phyloP scores from a whole-genome alignment of 176 grass and related monocot species.

The Echinochloa phyllopogon region DNA sequence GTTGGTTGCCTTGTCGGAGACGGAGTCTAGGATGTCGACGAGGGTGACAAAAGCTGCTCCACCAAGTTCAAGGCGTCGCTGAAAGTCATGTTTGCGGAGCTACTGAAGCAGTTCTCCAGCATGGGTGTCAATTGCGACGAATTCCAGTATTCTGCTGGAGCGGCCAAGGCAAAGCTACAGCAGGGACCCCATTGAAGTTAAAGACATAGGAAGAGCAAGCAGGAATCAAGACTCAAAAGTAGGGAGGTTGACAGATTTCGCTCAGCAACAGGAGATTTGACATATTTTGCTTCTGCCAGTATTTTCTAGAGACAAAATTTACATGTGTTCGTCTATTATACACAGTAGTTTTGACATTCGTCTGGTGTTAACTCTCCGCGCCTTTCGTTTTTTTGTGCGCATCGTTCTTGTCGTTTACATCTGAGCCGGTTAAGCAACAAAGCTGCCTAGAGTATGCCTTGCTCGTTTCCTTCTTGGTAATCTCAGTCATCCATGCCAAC shows the following conservation, averaged over 20 bases:
- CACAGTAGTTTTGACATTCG: constrained; percentile 3
- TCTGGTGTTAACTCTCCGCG: not conserved
- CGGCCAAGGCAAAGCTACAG: not conserved
- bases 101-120: constrained; percentile 54
- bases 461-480: constrained; percentile 1
- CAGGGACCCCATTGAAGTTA: constrained; percentile 45
- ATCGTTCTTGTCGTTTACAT: not conserved
- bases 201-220: constrained; percentile 30
- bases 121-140: constrained; percentile 56
- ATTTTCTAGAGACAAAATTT: not conserved
- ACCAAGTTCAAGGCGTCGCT: constrained; percentile 55
- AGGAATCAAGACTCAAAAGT: not conserved
- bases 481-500: not conserved
- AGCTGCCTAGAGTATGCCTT: not conserved
- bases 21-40: constrained; percentile 70
- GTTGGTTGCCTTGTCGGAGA: constrained; percentile 70
- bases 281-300: constrained; percentile 12
- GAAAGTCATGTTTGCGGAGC: constrained; percentile 48
- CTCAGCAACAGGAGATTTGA: not conserved
- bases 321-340: not conserved
- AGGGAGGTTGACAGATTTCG: constrained; percentile 27
- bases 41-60: constrained; percentile 75
- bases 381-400: not conserved
- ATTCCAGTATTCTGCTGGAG: constrained; percentile 41
- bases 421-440: not conserved